phyloP scores from a whole-genome alignment of 331 rosid genomes.

The Stylosanthes scabra region DNA sequence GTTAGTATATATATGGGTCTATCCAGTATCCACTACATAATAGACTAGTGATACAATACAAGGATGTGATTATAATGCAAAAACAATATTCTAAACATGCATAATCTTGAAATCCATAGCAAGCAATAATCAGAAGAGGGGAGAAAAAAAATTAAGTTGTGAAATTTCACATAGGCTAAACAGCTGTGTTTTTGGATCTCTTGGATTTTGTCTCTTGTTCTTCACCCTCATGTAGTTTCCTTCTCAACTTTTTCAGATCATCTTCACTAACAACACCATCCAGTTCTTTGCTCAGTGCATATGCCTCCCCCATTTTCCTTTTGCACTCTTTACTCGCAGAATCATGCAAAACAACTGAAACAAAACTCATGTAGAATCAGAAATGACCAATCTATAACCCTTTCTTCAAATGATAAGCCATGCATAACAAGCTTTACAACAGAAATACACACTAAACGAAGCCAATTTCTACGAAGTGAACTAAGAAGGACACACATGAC shows the following conservation, averaged over 20 bases:
- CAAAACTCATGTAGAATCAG: conserved; percentile 18
- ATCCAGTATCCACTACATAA: too few species aligned
- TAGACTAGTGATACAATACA: too few species aligned
- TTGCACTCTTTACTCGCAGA: conserved; percentile 82
- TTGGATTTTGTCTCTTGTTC: conserved; percentile 48
- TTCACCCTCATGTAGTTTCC: conserved; percentile 58
- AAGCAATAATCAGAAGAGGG: neutral
- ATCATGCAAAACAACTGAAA: conserved; percentile 90
- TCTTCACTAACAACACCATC: conserved; percentile 68
- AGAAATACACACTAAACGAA: too few species aligned
- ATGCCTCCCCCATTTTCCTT: conserved; percentile 77
- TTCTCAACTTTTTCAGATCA: conserved; percentile 59
- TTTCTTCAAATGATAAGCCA: too few species aligned
- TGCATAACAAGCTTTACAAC: too few species aligned
- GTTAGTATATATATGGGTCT: neutral
- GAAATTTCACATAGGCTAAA: conserved; percentile 39
- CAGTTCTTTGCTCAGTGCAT: conserved; percentile 73
- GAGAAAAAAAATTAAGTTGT: neutral
- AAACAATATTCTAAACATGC: conserved; percentile 19
- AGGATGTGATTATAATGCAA: conserved; percentile 30
- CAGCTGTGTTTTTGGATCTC: conserved; percentile 53
- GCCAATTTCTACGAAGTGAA: too few species aligned
- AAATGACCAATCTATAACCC: neutral
- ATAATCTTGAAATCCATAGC: conserved; percentile 11
- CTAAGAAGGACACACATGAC: neutral